phyloP scores from a whole-genome alignment of 2,329 filamentous ascomycete species.

The Alternaria atra region DNA sequence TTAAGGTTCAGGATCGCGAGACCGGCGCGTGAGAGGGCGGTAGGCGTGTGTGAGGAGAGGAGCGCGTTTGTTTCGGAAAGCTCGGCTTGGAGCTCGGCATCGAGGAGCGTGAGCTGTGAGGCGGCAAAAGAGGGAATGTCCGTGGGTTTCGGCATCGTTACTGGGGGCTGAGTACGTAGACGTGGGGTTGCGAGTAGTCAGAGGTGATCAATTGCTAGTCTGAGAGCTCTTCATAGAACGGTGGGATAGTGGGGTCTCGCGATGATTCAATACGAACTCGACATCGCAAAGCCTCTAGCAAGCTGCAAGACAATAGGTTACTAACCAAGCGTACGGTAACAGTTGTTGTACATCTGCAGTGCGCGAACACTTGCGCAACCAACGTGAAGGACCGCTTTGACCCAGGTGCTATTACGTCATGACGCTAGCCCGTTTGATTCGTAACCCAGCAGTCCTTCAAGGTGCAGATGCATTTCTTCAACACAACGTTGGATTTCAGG shows the following conservation, averaged over 20 bases:
- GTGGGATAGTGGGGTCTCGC: neutral
- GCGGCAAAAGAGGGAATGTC: constrained; percentile 74
- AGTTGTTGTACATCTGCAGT: neutral
- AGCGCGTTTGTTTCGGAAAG: constrained; percentile 73
- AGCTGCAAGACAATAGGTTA: neutral
- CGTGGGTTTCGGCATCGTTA: constrained; percentile 42
- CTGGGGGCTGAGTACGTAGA: neutral
- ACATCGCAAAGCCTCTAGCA: neutral
- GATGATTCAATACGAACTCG: neutral
- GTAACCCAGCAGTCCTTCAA: neutral
- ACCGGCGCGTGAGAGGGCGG: constrained; percentile 77
- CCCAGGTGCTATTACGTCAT: neutral
- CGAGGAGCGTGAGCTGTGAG: constrained; percentile 75
- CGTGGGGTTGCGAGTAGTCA: neutral
- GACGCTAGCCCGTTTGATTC: neutral
- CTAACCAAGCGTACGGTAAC: neutral
- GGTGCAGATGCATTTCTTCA: neutral
- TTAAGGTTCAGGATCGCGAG: constrained; percentile 80
- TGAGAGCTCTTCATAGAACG: neutral
- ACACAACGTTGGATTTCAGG: neutral
- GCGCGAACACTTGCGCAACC: too few relatives aligned
- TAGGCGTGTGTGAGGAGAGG: constrained; percentile 72
- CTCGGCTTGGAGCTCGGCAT: constrained; percentile 75
- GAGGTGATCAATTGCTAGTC: neutral
- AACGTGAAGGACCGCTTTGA: neutral